These are phyloP conservation scores for Penicillium digitatum DNA, from an alignment of 2,329 filamentous ascomycete species.

Conservation along the genomic window DNA sequence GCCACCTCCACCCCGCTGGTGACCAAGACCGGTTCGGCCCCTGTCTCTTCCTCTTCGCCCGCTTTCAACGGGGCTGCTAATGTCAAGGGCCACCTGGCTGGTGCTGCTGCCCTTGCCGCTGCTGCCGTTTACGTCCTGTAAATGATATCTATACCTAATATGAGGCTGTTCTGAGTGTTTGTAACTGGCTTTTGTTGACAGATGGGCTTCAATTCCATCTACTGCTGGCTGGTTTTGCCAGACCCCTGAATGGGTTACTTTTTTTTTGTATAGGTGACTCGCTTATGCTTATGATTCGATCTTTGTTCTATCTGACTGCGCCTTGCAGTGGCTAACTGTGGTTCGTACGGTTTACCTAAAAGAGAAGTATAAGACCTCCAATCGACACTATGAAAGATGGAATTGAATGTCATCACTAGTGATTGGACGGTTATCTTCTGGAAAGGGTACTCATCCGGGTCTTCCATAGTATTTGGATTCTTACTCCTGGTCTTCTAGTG, in stretches of 20 bases:
- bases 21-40: conserved; percentile 12
- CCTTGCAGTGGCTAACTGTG: too few relatives aligned
- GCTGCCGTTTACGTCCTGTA: conserved; percentile 27
- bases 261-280: conserved; percentile 4
- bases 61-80: conserved; percentile 25
- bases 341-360: rapidly evolving
- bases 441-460: too few relatives aligned
- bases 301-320: background rate
- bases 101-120: conserved; percentile 25
- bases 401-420: background rate
- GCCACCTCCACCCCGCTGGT: conserved; percentile 18
- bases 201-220: background rate
- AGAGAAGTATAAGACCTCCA: too few relatives aligned
- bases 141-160: conserved; percentile 17
- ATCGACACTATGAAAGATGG: too few relatives aligned
- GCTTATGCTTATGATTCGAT: background rate
- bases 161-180: conserved; percentile 1
- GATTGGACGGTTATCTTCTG: too few relatives aligned
- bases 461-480: background rate
- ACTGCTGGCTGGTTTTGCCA: background rate
- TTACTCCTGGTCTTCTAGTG: background rate
- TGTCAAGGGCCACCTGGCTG: conserved; percentile 26
- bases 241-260: background rate
- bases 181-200: background rate
- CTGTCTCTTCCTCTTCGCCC: conserved; percentile 18